Evolutionary conservation across 768 basidiomycete species (phyloP).

Genomic region (Tricholoma furcatifolium): DNA sequence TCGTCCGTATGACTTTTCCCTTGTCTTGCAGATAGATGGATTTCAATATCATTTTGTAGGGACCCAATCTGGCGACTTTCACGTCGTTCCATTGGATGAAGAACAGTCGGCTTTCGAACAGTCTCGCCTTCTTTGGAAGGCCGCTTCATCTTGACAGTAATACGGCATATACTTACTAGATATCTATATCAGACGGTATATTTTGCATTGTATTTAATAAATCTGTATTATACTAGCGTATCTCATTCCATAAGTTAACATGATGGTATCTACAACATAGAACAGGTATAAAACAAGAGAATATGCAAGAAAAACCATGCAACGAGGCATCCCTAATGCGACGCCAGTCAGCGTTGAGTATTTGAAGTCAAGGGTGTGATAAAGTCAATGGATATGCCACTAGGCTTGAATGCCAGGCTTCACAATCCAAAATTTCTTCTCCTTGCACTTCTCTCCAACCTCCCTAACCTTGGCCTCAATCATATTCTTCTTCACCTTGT

Average conservation of each 20-base stretch:
- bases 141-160: constrained; percentile 36
- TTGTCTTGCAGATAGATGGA: neutral
- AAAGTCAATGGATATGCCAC: neutral
- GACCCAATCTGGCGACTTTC: constrained; percentile 45
- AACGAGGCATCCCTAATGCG: neutral
- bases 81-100: constrained; percentile 36
- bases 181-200: neutral
- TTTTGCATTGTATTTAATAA: neutral
- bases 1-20: constrained; percentile 52
- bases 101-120: constrained; percentile 34
- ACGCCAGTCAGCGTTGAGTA: no score
- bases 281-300: neutral
- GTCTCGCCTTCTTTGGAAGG: constrained; percentile 43
- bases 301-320: neutral
- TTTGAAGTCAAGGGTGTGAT: no score
- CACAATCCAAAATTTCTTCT: constrained; percentile 73
- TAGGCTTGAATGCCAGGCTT: constrained; percentile 37
- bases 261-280: constrained; percentile 4
- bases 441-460: constrained; percentile 71
- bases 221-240: neutral
- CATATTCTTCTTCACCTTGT: constrained; percentile 80
- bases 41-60: constrained; percentile 32
- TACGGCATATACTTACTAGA: no score
- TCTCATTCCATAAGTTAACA: constrained; percentile 1
- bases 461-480: constrained; percentile 81